Evolutionary conservation across 1,284 basidiomycete genomes (phyloP).

Genomic region (Phaffia rhodozyma): DNA sequence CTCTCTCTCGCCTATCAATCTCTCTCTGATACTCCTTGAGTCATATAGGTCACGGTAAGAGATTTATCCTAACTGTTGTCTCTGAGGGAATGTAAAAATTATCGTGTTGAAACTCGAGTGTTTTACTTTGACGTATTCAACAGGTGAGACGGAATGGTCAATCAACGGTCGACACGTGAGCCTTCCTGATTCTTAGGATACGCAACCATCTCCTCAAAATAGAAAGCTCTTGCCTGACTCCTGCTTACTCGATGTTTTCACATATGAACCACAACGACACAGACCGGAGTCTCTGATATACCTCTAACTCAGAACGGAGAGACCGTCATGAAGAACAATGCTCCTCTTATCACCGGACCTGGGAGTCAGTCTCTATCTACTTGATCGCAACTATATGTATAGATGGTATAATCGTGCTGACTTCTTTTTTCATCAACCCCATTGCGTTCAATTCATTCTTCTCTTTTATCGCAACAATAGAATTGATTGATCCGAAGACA

Average conservation of each 20-base stretch:
- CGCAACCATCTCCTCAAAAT: not conserved
- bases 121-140: not conserved
- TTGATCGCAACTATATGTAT: not conserved
- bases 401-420: not conserved
- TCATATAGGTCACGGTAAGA: conserved; percentile 5
- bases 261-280: not conserved
- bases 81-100: not conserved
- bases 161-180: conserved; percentile 47
- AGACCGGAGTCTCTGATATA: conserved; percentile 83
- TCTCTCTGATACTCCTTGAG: too few species aligned
- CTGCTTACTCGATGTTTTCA: not conserved
- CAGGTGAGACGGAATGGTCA: conserved; percentile 92
- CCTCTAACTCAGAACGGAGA: conserved; percentile 74
- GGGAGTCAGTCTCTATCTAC: conserved; percentile 31
- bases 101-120: too few species aligned
- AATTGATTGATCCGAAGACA: conserved; percentile 63
- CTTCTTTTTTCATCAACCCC: not conserved
- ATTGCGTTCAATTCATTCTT: not conserved
- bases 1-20: not conserved
- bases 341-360: conserved; percentile 54
- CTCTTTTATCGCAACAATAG: conserved; percentile 35
- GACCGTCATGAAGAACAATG: conserved; percentile 54
- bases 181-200: not conserved
- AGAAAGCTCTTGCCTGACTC: not conserved
- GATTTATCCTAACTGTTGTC: not conserved